Conservation (phyloP, 768 basidiomycete species). For the Xerocomellus intermedius region DNA sequence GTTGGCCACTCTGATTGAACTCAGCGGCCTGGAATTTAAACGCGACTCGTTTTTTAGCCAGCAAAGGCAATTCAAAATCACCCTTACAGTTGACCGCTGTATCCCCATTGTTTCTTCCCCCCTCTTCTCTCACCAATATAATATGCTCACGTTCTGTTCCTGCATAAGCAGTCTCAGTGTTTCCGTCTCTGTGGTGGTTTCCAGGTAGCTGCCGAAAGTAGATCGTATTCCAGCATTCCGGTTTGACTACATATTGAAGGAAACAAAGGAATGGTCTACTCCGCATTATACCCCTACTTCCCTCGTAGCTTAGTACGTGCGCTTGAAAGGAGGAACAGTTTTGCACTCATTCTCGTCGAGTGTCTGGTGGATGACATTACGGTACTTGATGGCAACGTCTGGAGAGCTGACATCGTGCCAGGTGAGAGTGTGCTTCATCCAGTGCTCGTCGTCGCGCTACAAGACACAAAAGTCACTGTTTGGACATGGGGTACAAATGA, state of each 20-base stretch:
- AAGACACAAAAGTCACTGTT: neutral
- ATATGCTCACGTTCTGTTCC: no score
- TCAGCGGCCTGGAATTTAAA: no score
- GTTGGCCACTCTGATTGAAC: no score
- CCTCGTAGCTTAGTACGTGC: constrained; percentile 63
- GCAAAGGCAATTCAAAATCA: no score
- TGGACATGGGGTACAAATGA: neutral
- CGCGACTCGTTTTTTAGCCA: no score
- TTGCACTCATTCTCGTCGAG: constrained; percentile 98
- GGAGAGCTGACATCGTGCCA: constrained; percentile 78
- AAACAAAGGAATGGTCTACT: constrained; percentile 3
- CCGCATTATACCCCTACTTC: constrained; percentile 3
- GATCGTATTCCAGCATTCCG: constrained; percentile 10
- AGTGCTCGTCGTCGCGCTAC: constrained; percentile 86
- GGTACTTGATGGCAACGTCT: constrained; percentile 87
- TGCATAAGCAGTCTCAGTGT: no score
- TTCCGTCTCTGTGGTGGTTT: no score
- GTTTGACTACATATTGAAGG: constrained; percentile 8
- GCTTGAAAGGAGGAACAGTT: constrained; percentile 95
- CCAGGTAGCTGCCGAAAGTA: neutral
- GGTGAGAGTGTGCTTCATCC: constrained; percentile 97
- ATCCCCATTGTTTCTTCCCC: no score
- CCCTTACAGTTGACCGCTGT: no score
- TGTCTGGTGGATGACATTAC: constrained; percentile 78
- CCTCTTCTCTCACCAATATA: no score